Conservation (phyloP, 352 stramenopile species). For the Pythium insidiosum region DNA sequence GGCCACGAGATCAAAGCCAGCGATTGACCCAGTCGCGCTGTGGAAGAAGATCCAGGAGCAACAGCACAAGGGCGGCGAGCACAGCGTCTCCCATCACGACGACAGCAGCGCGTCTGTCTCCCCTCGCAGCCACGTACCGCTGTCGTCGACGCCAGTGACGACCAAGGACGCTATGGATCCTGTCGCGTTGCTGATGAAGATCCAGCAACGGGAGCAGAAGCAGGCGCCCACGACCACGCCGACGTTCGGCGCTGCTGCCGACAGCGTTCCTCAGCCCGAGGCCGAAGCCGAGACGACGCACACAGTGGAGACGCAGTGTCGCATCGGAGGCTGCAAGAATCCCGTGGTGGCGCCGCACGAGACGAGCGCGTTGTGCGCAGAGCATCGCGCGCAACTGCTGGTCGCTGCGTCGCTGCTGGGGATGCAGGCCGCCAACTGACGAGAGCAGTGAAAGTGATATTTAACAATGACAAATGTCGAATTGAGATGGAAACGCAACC, state of each 20-base stretch:
- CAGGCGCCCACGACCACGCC: neutral
- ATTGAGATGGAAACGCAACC: too few relatives aligned
- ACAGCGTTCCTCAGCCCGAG: neutral
- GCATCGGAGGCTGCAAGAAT: slow-evolving; percentile 3
- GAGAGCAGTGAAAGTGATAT: too few relatives aligned
- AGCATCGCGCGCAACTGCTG: slow-evolving; percentile 13
- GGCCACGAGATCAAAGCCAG: neutral
- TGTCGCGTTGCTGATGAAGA: neutral
- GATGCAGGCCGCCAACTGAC: slow-evolving; percentile 16
- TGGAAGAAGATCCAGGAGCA: neutral
- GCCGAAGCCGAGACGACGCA: neutral
- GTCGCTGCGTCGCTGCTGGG: slow-evolving; percentile 14
- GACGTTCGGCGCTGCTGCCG: too few relatives aligned
- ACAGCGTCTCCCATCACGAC: too few relatives aligned
- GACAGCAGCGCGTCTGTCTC: too few relatives aligned
- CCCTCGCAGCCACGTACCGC: too few relatives aligned
- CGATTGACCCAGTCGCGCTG: neutral
- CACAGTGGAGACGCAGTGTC: neutral
- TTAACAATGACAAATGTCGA: too few relatives aligned
- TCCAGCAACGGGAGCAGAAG: neutral
- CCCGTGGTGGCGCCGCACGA: neutral
- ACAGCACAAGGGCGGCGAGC: neutral
- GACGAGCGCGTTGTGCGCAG: neutral
- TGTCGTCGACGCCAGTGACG: neutral
- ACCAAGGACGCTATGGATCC: neutral